phyloP scores from a whole-genome alignment of 2,329 filamentous ascomycete species.

The Colletotrichum kahawae region DNA sequence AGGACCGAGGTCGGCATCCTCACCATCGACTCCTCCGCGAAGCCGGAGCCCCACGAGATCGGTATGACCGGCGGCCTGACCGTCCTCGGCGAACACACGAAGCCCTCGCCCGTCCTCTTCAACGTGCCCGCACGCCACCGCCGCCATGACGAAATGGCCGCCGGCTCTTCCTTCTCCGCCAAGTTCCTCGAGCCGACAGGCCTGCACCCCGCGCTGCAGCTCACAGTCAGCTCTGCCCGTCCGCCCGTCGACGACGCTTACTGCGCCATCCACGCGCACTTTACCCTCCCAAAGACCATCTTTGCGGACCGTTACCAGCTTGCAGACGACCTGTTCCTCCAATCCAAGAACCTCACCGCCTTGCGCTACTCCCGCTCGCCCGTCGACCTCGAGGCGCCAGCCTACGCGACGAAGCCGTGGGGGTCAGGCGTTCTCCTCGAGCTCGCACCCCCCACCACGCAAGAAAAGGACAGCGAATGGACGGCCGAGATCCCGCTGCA shows the following conservation, averaged over 20 bases:
- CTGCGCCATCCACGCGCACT: slow-evolving; percentile 79
- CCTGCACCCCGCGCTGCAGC: slow-evolving; percentile 80
- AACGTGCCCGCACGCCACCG: slow-evolving; percentile 81
- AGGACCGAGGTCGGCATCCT: slow-evolving; percentile 85
- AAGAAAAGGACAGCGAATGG: slow-evolving; percentile 52
- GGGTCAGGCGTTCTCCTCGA: slow-evolving; percentile 80
- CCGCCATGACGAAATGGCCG: slow-evolving; percentile 46
- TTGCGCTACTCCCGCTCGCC: slow-evolving; percentile 74
- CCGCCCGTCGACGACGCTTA: slow-evolving; percentile 57
- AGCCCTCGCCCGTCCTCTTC: slow-evolving; percentile 79
- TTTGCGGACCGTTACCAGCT: slow-evolving; percentile 92
- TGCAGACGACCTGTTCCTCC: slow-evolving; percentile 74
- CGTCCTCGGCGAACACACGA: slow-evolving; percentile 76
- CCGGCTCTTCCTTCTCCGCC: slow-evolving; percentile 60
- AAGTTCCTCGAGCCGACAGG: slow-evolving; percentile 75
- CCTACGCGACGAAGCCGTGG: slow-evolving; percentile 79
- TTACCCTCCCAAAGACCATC: slow-evolving; percentile 80
- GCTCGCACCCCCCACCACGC: slow-evolving; percentile 59
- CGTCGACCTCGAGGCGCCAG: slow-evolving; percentile 89
- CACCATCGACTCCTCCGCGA: slow-evolving; percentile 63
- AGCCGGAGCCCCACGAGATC: slow-evolving; percentile 73
- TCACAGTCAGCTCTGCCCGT: slow-evolving; percentile 62
- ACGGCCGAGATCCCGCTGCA: slow-evolving; percentile 80
- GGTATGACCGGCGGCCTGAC: slow-evolving; percentile 80
- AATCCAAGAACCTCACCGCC: slow-evolving; percentile 77